phyloP scores from a whole-genome alignment of 495 filamentous ascomycete species.

The Aspergillus kassunensis region DNA sequence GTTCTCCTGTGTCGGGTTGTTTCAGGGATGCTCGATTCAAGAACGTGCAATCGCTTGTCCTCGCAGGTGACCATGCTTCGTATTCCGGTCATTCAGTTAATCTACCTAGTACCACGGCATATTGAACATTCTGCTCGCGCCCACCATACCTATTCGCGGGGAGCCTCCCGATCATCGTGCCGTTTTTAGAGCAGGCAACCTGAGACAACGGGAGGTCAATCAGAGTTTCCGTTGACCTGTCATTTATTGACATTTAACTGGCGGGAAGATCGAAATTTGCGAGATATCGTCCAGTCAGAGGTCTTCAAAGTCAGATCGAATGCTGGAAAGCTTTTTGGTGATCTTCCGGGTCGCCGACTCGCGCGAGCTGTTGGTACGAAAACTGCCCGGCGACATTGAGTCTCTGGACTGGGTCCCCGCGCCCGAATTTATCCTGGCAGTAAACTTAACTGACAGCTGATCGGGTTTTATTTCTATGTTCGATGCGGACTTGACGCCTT shows the following conservation, averaged over 20 bases:
- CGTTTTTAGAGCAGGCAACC: not conserved
- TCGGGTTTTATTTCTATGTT: not conserved
- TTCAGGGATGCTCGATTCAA: constrained; percentile 16
- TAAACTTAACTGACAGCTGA: too few species aligned
- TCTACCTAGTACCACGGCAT: not conserved
- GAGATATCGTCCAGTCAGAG: not conserved
- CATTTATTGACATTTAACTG: constrained; percentile 6
- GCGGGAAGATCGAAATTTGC: not conserved
- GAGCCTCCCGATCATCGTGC: constrained; percentile 5
- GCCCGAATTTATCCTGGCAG: not conserved
- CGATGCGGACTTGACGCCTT: not conserved
- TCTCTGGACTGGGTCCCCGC: not conserved
- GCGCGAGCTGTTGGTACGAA: too few species aligned
- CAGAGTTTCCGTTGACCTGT: constrained; percentile 16
- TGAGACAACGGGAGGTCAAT: not conserved
- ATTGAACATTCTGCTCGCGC: not conserved
- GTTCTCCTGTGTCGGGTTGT: constrained; percentile 8
- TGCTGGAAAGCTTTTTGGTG: too few species aligned
- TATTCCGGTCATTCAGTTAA: not conserved
- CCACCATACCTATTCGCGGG: not conserved
- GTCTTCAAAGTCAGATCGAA: too few species aligned
- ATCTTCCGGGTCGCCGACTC: too few species aligned
- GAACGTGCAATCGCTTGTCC: constrained; percentile 15
- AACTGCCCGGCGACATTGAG: too few species aligned
- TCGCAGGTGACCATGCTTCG: constrained; percentile 17